phyloP scores from a whole-genome alignment of 257 asterid genomes.

The Marsdenia floribunda region DNA sequence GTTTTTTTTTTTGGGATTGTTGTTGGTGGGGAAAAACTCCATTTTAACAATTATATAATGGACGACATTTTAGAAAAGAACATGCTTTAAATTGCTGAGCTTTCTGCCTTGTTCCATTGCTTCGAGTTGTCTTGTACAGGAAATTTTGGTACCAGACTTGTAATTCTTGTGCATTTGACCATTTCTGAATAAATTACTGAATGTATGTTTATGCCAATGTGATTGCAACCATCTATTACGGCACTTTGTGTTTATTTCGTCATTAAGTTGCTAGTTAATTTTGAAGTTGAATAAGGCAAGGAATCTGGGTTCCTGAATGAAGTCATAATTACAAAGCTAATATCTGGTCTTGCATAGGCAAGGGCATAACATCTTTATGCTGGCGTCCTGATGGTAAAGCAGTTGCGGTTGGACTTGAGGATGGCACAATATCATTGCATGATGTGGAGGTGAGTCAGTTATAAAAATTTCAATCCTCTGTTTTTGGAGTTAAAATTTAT shows the following conservation, averaged over 20 bases:
- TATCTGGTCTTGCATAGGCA: slow-evolving; percentile 37
- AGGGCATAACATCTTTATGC: slow-evolving; percentile 74
- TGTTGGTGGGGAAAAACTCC: no score
- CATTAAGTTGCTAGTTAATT: neutral
- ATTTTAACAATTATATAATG: neutral
- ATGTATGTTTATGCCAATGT: neutral
- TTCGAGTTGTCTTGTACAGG: neutral
- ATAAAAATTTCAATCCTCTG: slow-evolving; percentile 3
- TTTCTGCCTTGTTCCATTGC: neutral
- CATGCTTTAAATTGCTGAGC: neutral
- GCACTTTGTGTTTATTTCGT: neutral
- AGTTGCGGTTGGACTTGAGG: slow-evolving; percentile 88
- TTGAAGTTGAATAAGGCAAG: neutral
- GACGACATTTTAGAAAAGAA: neutral
- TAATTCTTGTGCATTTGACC: neutral
- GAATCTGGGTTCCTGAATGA: neutral
- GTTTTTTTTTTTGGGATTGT: no score
- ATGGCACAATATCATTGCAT: slow-evolving; percentile 81
- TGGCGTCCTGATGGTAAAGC: slow-evolving; percentile 99
- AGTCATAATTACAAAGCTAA: neutral
- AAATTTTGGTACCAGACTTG: neutral
- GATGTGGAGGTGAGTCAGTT: slow-evolving; percentile 78
- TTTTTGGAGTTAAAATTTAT: neutral
- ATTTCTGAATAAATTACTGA: neutral
- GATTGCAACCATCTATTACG: neutral